Evolutionary conservation across 495 filamentous ascomycete genomes (phyloP), one percentile per base, ranked within the genome.

Genomic region (Xylaria grammica): DNA sequence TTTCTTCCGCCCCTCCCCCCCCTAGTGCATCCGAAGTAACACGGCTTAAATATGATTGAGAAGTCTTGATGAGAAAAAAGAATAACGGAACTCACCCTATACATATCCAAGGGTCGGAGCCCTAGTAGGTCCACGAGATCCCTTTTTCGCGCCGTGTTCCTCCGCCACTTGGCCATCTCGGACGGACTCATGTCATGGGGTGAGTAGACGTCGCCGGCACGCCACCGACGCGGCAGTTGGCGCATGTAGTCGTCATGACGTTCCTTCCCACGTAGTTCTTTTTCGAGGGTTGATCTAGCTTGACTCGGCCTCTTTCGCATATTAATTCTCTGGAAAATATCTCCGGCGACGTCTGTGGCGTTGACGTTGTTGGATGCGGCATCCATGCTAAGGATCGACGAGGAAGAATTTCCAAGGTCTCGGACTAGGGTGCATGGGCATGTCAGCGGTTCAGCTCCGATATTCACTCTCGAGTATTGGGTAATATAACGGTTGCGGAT

Each of bases 111-210:
- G 15, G 95, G 96, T 64, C 93, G 89, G 46, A 97, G 77, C 20
- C 89, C 89, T 76, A 98, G 74, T 29, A 87, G 75, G 77, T 97
- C 93, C 69, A 98, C 88, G 24, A 87, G 84, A 78, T 99, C 96
- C 69, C 78, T 79, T 69, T 81, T 76, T 63, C 79, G 81, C 19
- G 48, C 4, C 58, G 62, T 62, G 46, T 20, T 56, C 54, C 56
- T 49, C 44, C 69, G 66, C 82, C 86, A 90, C 78, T 90, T 92
- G 74, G 74, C 78, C 86, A 89, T 88, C 83, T 96, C 92, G 59
- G 78, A 74, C 8, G 86, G 78, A 61, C 84, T 88, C 57, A 99
- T 77, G 81, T 99, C 95, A 74, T 93, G 90, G 44, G 96, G 96
- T 44, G 93, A 85, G 76, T 97, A 97, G 50, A 96, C 81, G 74